These are phyloP conservation scores for Hymenotorrendiella dingleyae DNA, from an alignment of 2,329 filamentous ascomycete species.

Conservation along the genomic window DNA sequence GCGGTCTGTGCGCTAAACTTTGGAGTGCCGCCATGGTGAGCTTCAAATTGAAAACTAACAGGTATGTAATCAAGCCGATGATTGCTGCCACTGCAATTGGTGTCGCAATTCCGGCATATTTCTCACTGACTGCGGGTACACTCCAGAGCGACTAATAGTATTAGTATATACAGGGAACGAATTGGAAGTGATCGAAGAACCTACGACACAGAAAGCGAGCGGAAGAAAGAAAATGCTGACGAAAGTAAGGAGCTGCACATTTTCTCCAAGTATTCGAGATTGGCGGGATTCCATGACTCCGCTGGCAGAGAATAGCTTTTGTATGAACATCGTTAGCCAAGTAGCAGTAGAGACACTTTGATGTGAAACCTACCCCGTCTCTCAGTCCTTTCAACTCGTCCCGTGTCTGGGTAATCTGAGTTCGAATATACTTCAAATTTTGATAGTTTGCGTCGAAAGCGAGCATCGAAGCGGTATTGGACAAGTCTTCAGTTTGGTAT, in stretches of 20 bases:
- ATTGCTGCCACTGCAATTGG: not conserved
- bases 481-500: too few relatives aligned
- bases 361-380: not conserved
- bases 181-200: not conserved
- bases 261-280: conserved; percentile 26
- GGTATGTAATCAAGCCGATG: not conserved
- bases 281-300: conserved; percentile 27
- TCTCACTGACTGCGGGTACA: not conserved
- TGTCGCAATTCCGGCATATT: not conserved
- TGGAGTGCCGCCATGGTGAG: too few relatives aligned
- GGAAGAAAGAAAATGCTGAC: not conserved
- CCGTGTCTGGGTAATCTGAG: too few relatives aligned
- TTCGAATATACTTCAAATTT: too few relatives aligned
- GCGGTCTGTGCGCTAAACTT: not conserved
- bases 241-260: conserved; percentile 1
- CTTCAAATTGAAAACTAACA: not conserved
- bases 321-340: too few relatives aligned
- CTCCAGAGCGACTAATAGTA: not conserved
- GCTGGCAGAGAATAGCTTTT: conserved; percentile 25
- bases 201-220: not conserved
- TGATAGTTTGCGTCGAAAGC: too few relatives aligned
- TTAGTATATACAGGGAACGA: not conserved
- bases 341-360: too few relatives aligned
- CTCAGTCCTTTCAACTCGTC: too few relatives aligned
- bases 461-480: too few relatives aligned